Conservation (phyloP, 2,329 filamentous ascomycete genomes). For the Arthrinium puccinioides region DNA sequence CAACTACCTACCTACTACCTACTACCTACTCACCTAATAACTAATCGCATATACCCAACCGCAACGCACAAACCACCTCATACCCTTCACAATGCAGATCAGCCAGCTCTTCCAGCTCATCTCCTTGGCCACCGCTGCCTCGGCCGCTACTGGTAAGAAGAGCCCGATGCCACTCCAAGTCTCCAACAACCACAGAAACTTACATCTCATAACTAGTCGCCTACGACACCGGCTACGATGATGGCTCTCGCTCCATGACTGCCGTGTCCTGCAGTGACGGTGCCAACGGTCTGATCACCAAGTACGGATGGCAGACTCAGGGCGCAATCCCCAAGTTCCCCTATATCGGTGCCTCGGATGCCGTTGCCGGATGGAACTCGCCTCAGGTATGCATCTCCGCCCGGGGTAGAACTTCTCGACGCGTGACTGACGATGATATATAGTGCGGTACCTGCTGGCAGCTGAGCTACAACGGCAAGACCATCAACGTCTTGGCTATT, state of each 20-base stretch:
- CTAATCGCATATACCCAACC: conserved; percentile 1
- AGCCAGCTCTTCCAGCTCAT: conserved; percentile 17
- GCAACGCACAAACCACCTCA: neutral
- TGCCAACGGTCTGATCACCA: conserved; percentile 56
- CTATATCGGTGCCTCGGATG: conserved; percentile 46
- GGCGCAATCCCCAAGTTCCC: conserved; percentile 43
- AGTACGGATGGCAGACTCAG: conserved; percentile 51
- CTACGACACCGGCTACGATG: conserved; percentile 67
- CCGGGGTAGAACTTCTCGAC: too few relatives aligned
- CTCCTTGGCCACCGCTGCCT: conserved; percentile 17
- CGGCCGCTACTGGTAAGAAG: conserved; percentile 17
- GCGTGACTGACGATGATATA: too few relatives aligned
- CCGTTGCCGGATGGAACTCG: conserved; percentile 50
- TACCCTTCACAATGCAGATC: conserved; percentile 20
- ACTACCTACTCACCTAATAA: conserved; percentile 1
- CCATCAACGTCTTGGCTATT: conserved; percentile 48
- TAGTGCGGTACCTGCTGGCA: conserved; percentile 56
- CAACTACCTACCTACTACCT: neutral
- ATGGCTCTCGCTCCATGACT: conserved; percentile 44
- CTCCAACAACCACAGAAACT: conserved; percentile 3
- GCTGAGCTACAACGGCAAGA: conserved; percentile 42
- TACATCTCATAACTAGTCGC: conserved; percentile 42
- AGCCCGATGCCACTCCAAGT: neutral
- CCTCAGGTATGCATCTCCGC: conserved; percentile 22
- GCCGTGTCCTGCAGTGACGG: conserved; percentile 62